Evolutionary conservation across 345 rosid genomes (phyloP).

Genomic region (Salix brachista): DNA sequence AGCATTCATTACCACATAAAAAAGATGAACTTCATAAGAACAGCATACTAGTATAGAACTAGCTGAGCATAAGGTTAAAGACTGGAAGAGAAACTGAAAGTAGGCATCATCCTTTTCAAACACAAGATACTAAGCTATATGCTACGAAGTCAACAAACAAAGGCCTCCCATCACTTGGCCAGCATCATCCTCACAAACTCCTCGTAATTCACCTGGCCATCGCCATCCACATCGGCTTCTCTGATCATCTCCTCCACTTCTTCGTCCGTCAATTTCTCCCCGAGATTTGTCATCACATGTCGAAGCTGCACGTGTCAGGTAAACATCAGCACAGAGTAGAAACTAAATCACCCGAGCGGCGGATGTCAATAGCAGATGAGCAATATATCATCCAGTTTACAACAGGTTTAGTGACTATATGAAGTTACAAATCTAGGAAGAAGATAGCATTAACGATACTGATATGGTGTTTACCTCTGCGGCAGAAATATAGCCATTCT

Average conservation of each 20-base stretch:
- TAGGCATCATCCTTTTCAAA: background rate
- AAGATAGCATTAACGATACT: too few relatives aligned
- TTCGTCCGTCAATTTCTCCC: constrained; percentile 48
- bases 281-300: constrained; percentile 46
- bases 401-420: background rate
- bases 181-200: constrained; percentile 45
- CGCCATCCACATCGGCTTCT: constrained; percentile 46
- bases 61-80: background rate
- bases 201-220: constrained; percentile 50
- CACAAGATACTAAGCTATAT: background rate
- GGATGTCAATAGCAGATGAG: background rate
- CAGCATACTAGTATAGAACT: background rate
- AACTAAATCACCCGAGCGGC: background rate
- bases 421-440: background rate
- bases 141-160: background rate
- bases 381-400: background rate
- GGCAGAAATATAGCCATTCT: constrained; percentile 47
- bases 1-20: background rate
- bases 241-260: constrained; percentile 52
- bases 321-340: background rate
- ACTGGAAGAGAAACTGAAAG: background rate
- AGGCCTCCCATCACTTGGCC: constrained; percentile 24
- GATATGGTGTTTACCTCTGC: constrained; percentile 26
- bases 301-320: constrained; percentile 33
- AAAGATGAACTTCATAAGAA: background rate